These are phyloP conservation scores for Kokia cookei DNA, from an alignment of 441 rosid species.

Conservation along the genomic window DNA sequence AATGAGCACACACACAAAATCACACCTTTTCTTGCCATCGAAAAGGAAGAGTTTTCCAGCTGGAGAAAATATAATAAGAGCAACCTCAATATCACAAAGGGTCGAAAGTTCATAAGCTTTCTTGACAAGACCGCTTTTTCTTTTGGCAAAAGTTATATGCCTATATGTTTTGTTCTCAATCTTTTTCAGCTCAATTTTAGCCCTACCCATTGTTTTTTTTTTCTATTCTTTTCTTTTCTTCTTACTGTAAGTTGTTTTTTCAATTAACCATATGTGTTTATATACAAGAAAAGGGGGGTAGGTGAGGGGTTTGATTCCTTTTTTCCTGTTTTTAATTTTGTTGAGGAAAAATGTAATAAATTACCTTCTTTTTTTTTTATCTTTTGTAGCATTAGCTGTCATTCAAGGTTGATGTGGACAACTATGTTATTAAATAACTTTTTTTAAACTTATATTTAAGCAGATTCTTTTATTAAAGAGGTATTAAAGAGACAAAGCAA, in stretches of 20 bases:
- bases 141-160: constrained; percentile 40
- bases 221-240: neutral
- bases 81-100: constrained; percentile 36
- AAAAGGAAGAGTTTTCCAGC: constrained; percentile 38
- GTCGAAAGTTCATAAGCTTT: constrained; percentile 44
- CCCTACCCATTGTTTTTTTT: constrained; percentile 38
- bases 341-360: too few species aligned
- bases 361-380: too few species aligned
- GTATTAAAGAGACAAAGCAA: too few species aligned
- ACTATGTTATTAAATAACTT: too few species aligned
- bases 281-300: too few species aligned
- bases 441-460: too few species aligned
- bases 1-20: neutral
- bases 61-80: constrained; percentile 40
- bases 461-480: too few species aligned
- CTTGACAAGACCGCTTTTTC: constrained; percentile 41
- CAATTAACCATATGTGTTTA: neutral
- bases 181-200: constrained; percentile 25
- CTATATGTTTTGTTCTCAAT: constrained; percentile 27
- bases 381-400: too few species aligned
- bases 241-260: neutral
- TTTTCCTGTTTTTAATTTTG: too few species aligned
- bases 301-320: too few species aligned
- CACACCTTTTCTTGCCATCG: constrained; percentile 29
- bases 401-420: too few species aligned